Evolutionary conservation across 202 grass and related monocot species (phyloP).

Genomic region (Setaria viridis): DNA sequence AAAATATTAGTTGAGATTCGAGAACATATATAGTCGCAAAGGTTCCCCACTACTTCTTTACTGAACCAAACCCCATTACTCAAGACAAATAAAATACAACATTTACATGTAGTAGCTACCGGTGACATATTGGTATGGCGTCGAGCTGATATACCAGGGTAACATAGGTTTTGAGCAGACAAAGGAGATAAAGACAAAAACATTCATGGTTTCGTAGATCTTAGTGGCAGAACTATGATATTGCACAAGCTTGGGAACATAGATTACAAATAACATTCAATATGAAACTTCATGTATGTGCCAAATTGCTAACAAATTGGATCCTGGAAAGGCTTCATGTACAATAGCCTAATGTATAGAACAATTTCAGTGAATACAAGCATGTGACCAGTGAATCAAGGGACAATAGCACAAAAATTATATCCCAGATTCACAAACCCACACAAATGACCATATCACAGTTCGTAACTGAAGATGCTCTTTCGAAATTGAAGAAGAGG

Average conservation of each 20-base stretch:
- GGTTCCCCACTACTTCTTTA: not conserved
- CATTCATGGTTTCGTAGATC: not conserved
- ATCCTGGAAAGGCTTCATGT: not conserved
- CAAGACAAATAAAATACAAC: not conserved
- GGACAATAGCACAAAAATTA: not conserved
- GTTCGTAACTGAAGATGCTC: not conserved
- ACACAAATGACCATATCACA: not conserved
- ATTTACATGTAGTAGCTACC: not conserved
- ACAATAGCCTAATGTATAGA: not conserved
- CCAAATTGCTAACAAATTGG: not conserved
- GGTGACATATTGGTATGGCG: not conserved
- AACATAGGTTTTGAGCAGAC: not conserved
- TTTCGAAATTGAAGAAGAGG: not conserved
- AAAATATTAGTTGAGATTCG: not conserved
- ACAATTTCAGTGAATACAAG: conserved; percentile 6
- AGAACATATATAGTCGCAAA: not conserved
- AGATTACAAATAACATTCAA: not conserved
- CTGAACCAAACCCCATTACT: not conserved
- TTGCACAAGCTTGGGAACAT: not conserved
- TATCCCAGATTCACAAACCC: not conserved
- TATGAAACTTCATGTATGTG: not conserved
- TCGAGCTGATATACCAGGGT: not conserved
- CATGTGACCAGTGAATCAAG: not conserved
- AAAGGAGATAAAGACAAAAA: not conserved
- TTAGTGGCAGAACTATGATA: not conserved